Conservation (phyloP, 169 alveolate species). For the Eimeria praecox region DNA sequence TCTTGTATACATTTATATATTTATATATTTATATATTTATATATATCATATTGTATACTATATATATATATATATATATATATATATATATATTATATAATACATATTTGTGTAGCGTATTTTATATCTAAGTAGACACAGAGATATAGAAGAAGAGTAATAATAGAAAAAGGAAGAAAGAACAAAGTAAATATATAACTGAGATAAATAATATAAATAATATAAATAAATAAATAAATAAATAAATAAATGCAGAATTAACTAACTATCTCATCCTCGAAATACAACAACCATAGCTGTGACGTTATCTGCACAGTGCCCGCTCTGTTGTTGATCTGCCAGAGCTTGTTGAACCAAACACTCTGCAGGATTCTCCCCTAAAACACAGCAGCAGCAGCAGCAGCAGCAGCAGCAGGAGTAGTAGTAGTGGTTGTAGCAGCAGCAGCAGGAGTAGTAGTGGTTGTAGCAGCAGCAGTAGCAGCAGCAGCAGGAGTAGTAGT, state of each 20-base stretch:
- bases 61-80: neutral
- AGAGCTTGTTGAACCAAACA: conserved; percentile 73
- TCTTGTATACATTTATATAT: neutral
- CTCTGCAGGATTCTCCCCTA: conserved; percentile 55
- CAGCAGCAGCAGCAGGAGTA: neutral
- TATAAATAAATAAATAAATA: no score
- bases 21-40: neutral
- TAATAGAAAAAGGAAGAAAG: neutral
- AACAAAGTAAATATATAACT: neutral
- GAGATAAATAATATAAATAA: no score
- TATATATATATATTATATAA: no score
- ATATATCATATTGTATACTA: neutral
- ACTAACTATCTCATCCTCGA: neutral
- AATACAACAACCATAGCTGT: neutral
- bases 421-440: neutral
- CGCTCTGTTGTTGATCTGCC: conserved; percentile 68
- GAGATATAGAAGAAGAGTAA: neutral
- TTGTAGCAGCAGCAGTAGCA: neutral
- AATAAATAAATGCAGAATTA: neutral
- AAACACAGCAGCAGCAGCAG: neutral
- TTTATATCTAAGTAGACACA: neutral
- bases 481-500: no score
- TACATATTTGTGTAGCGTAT: neutral
- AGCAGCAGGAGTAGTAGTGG: neutral
- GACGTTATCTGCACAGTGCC: conserved; percentile 71